Evolutionary conservation across 73 alveolate species (phyloP).

Genomic region (Uronychia setigera): DNA sequence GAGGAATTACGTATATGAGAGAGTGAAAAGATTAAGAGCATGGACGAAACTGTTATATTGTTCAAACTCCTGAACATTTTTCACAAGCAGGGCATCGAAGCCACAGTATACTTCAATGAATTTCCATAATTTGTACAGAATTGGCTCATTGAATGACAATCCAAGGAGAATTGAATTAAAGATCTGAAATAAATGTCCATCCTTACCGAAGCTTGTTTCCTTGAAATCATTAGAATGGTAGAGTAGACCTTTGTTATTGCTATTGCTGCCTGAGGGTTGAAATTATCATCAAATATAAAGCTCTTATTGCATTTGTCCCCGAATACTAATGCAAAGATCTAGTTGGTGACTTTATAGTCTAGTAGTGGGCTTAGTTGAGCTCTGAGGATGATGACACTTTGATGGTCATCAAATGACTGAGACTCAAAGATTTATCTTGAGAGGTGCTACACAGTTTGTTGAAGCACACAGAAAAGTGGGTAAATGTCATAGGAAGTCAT

Average conservation of each 20-base stretch:
- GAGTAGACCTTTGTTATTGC: slow-evolving; percentile 61
- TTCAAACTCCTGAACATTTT: slow-evolving; percentile 30
- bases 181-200: neutral
- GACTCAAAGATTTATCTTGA: slow-evolving; percentile 38
- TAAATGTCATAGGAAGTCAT: slow-evolving; percentile 31
- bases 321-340: slow-evolving; percentile 39
- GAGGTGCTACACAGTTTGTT: slow-evolving; percentile 41
- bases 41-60: slow-evolving; percentile 37
- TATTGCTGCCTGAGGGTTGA: slow-evolving; percentile 68
- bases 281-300: slow-evolving; percentile 41
- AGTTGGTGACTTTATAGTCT: slow-evolving; percentile 41
- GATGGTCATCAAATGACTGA: slow-evolving; percentile 52
- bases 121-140: slow-evolving; percentile 65
- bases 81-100: slow-evolving; percentile 20
- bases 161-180: slow-evolving; percentile 65
- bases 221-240: slow-evolving; percentile 52
- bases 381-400: slow-evolving; percentile 24
- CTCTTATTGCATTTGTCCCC: slow-evolving; percentile 37
- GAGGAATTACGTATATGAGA: slow-evolving; percentile 15
- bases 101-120: slow-evolving; percentile 63
- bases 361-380: slow-evolving; percentile 24
- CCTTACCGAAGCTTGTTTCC: slow-evolving; percentile 12
- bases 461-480: slow-evolving; percentile 27
- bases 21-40: slow-evolving; percentile 32
- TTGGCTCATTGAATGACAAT: slow-evolving; percentile 62